These are phyloP conservation scores for Phoma sp. DNA, from an alignment of 2,329 filamentous ascomycete genomes.

Conservation along the genomic window DNA sequence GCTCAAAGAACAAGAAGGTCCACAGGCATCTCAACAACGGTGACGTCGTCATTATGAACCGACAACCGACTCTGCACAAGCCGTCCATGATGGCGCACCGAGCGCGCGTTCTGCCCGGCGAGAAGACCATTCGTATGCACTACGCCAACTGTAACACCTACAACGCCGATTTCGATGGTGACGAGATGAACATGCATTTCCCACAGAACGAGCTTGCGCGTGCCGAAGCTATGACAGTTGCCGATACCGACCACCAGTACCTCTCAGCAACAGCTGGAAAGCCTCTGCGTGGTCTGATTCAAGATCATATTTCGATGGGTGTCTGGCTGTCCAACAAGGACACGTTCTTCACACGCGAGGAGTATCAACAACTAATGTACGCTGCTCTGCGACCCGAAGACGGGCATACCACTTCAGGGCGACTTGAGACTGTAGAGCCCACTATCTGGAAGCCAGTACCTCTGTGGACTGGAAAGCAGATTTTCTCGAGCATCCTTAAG, in stretches of 20 bases:
- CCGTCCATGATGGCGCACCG: slow-evolving; percentile 99
- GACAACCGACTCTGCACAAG: slow-evolving; percentile 96
- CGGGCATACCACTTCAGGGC: slow-evolving; percentile 82
- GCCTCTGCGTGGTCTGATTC: slow-evolving; percentile 92
- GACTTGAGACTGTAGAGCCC: slow-evolving; percentile 81
- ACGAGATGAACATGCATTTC: slow-evolving; percentile 99
- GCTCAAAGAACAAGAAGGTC: slow-evolving; percentile 91
- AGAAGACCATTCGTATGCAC: slow-evolving; percentile 99
- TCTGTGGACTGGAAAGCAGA: slow-evolving; percentile 95
- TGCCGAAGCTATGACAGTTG: slow-evolving; percentile 89
- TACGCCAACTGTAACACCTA: slow-evolving; percentile 99
- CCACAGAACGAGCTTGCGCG: slow-evolving; percentile 95
- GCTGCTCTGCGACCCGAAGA: slow-evolving; percentile 87
- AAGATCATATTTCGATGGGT: slow-evolving; percentile 96
- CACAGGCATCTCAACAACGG: slow-evolving; percentile 95
- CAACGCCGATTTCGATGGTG: slow-evolving; percentile 98
- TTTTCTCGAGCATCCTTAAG: slow-evolving; percentile 89
- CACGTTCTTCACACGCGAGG: slow-evolving; percentile 84
- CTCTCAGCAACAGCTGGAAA: slow-evolving; percentile 93
- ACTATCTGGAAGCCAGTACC: slow-evolving; percentile 81
- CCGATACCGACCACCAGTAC: slow-evolving; percentile 97
- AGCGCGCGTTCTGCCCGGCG: slow-evolving; percentile 87
- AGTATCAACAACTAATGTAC: slow-evolving; percentile 95
- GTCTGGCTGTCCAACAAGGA: slow-evolving; percentile 91
- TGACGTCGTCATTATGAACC: slow-evolving; percentile 98